These are phyloP conservation scores for Colletotrichum orchidophilum DNA, from an alignment of 2,329 filamentous ascomycete species.

Conservation along the genomic window DNA sequence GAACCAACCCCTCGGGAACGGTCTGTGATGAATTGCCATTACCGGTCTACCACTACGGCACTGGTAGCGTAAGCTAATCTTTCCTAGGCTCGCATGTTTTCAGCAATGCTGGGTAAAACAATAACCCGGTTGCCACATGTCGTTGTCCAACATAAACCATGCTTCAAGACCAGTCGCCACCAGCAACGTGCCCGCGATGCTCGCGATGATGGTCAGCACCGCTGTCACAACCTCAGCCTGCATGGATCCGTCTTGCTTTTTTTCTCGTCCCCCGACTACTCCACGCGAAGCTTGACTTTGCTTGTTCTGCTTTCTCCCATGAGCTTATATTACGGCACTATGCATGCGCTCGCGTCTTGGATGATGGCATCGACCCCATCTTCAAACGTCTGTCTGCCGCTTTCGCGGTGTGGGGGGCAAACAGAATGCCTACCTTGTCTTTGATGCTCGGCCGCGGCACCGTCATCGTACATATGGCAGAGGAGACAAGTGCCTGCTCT, in stretches of 20 bases:
- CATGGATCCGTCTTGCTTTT: slow-evolving; percentile 13
- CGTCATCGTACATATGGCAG: slow-evolving; percentile 20
- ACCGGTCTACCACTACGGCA: background rate
- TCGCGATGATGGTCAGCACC: slow-evolving; percentile 18
- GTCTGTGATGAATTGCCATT: background rate
- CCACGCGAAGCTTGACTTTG: slow-evolving; percentile 8
- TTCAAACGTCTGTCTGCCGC: background rate
- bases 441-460: background rate
- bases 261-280: background rate
- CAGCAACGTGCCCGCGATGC: slow-evolving; percentile 18
- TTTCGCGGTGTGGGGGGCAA: background rate
- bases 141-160: background rate
- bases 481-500: background rate
- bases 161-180: background rate
- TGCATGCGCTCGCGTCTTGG: slow-evolving; percentile 28
- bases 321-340: slow-evolving; percentile 30
- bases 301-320: background rate
- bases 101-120: slow-evolving; percentile 1
- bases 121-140: background rate
- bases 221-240: slow-evolving; percentile 22
- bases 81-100: background rate
- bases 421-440: slow-evolving; percentile 3
- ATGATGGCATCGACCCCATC: slow-evolving; percentile 25
- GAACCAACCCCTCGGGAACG: slow-evolving; percentile 27
- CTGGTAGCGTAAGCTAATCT: background rate